Evolutionary conservation across 441 rosid genomes (phyloP).

Genomic region (Kokia cookei): DNA sequence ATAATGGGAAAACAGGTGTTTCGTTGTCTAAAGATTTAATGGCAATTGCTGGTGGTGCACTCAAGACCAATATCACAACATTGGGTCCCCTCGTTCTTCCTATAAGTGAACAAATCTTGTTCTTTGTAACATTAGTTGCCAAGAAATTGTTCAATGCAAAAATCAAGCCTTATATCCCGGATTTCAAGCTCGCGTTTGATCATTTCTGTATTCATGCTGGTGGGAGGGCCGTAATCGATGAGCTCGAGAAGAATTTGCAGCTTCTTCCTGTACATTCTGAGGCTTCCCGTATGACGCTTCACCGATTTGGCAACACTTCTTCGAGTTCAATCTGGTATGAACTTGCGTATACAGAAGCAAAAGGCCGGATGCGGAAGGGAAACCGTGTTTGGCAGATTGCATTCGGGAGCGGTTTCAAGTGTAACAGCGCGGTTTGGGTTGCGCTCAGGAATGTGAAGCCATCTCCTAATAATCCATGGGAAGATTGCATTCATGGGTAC

Average conservation of each 20-base stretch:
- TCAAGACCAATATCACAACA: constrained; percentile 76
- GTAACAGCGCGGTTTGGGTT: constrained; percentile 90
- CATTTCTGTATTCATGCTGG: constrained; percentile 96
- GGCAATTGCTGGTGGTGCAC: constrained; percentile 83
- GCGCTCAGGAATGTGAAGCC: constrained; percentile 59
- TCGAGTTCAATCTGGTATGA: constrained; percentile 96
- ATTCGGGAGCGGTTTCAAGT: constrained; percentile 88
- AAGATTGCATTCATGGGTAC: constrained; percentile 70
- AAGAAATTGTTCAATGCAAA: constrained; percentile 63
- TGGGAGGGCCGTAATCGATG: constrained; percentile 89
- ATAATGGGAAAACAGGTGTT: constrained; percentile 76
- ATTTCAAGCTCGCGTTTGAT: constrained; percentile 83
- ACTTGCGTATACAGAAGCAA: constrained; percentile 79
- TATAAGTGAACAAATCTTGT: constrained; percentile 77
- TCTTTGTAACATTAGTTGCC: constrained; percentile 52
- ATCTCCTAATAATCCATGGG: constrained; percentile 68
- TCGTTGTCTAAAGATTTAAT: constrained; percentile 80
- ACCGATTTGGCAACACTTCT: constrained; percentile 92
- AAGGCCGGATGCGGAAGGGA: constrained; percentile 72
- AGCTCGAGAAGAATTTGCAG: constrained; percentile 83
- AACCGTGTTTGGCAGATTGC: constrained; percentile 90
- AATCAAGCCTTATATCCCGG: constrained; percentile 74
- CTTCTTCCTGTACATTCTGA: constrained; percentile 70
- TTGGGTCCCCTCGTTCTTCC: constrained; percentile 92
- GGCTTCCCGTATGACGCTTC: constrained; percentile 89